These are phyloP conservation scores for Myxozyma udenii DNA, from an alignment of 805 yeast species.

Conservation along the genomic window DNA sequence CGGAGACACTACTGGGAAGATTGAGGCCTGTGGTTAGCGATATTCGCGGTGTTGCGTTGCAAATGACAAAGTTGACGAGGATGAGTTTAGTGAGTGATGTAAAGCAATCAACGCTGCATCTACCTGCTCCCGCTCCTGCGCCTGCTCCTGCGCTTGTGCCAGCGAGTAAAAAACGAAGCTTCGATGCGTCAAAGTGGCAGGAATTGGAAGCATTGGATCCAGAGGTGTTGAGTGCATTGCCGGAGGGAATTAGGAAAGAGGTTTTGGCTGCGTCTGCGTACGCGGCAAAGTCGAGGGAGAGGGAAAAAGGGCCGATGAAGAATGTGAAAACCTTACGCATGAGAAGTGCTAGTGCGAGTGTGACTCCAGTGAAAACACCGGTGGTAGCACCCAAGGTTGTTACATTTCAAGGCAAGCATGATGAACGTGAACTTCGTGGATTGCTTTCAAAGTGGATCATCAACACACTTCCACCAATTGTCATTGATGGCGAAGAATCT, in stretches of 20 bases:
- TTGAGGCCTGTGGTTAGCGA: constrained; percentile 62
- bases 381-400: not conserved
- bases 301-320: not conserved
- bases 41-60: constrained; percentile 74
- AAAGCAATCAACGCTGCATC: not conserved
- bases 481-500: not conserved
- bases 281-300: not conserved
- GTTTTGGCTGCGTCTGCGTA: not conserved
- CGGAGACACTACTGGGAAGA: constrained; percentile 54
- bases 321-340: not conserved
- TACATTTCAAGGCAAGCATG: not conserved
- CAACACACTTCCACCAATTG: not conserved
- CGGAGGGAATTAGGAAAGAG: not conserved
- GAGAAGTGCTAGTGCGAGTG: not conserved
- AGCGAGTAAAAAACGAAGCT: not conserved
- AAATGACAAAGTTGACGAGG: constrained; percentile 51
- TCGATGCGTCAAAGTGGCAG: not conserved
- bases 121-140: not conserved
- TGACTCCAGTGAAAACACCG: not conserved
- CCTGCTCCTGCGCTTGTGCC: not conserved
- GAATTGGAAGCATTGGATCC: not conserved
- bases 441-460: not conserved
- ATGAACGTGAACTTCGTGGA: not conserved
- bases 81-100: not conserved
- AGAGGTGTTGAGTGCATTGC: not conserved